These are phyloP conservation scores for Lipomyces spencermartinsiae DNA, from an alignment of 805 yeast genomes.

Conservation along the genomic window DNA sequence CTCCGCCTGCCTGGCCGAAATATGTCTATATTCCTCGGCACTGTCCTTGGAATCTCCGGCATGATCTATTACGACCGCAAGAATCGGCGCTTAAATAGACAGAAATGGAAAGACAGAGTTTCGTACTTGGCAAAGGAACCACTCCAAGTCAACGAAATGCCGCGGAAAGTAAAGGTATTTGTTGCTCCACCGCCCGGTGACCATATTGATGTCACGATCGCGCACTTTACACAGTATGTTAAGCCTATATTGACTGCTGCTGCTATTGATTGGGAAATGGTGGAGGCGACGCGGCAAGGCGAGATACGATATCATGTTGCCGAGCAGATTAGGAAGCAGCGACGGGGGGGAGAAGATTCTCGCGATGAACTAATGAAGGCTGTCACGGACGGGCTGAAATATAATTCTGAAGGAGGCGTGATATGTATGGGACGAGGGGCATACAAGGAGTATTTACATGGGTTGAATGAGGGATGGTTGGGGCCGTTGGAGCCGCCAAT, in stretches of 20 bases:
- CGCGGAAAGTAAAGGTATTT: constrained; percentile 80
- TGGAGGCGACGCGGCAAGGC: constrained; percentile 84
- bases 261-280: constrained; percentile 81
- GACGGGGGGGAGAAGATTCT: constrained; percentile 54
- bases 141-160: constrained; percentile 51
- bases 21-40: constrained; percentile 89
- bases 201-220: constrained; percentile 73
- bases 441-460: constrained; percentile 86
- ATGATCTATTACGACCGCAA: constrained; percentile 79
- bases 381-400: constrained; percentile 45
- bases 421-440: constrained; percentile 96
- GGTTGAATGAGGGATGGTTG: constrained; percentile 91
- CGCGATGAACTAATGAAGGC: constrained; percentile 40
- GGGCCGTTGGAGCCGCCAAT: constrained; percentile 78
- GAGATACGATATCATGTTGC: constrained; percentile 84
- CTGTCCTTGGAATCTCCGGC: constrained; percentile 70
- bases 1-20: constrained; percentile 85
- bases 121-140: constrained; percentile 58
- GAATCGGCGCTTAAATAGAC: constrained; percentile 69
- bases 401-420: constrained; percentile 72
- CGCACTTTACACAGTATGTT: constrained; percentile 74
- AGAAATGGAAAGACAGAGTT: constrained; percentile 68
- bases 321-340: constrained; percentile 72
- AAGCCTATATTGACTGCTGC: constrained; percentile 87
- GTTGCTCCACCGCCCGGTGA: constrained; percentile 98